phyloP scores from a whole-genome alignment of 169 alveolate species.

The Plasmodium vinckei region DNA sequence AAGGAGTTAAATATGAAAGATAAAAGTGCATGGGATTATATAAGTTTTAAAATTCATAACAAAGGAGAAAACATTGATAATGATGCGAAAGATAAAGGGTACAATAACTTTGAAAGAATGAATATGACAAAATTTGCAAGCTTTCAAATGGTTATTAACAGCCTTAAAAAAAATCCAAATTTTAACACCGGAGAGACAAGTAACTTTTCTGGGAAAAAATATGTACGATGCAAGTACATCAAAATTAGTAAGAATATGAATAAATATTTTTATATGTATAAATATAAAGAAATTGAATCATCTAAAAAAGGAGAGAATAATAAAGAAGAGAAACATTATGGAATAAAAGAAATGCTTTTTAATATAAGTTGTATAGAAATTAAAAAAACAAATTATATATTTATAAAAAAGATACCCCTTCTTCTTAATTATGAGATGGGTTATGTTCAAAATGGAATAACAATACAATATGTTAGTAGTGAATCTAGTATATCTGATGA shows the following conservation, averaged over 20 bases:
- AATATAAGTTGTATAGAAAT: conserved; percentile 25
- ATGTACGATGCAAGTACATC: conserved; percentile 33
- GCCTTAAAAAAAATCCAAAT: not conserved
- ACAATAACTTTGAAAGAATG: not conserved
- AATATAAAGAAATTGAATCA: not conserved
- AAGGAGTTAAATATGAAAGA: conserved; percentile 44
- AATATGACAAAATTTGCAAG: not conserved
- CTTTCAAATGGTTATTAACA: conserved; percentile 8
- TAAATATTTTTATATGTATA: conserved; percentile 41
- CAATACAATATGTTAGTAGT: no score
- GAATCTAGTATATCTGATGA: no score
- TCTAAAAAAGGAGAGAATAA: not conserved
- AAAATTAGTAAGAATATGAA: conserved; percentile 26
- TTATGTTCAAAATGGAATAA: not conserved
- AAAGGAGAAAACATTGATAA: not conserved
- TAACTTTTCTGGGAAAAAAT: not conserved
- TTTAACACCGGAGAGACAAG: not conserved
- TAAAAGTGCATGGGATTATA: conserved; percentile 50
- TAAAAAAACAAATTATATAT: conserved; percentile 41
- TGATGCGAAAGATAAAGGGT: not conserved
- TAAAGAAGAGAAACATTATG: not conserved
- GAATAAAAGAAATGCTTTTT: conserved; percentile 39
- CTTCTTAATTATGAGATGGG: not conserved
- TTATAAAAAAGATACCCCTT: conserved; percentile 32
- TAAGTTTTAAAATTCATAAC: conserved; percentile 23